Evolutionary conservation across 495 filamentous ascomycete genomes (phyloP).

Genomic region (Xylaria acuta): DNA sequence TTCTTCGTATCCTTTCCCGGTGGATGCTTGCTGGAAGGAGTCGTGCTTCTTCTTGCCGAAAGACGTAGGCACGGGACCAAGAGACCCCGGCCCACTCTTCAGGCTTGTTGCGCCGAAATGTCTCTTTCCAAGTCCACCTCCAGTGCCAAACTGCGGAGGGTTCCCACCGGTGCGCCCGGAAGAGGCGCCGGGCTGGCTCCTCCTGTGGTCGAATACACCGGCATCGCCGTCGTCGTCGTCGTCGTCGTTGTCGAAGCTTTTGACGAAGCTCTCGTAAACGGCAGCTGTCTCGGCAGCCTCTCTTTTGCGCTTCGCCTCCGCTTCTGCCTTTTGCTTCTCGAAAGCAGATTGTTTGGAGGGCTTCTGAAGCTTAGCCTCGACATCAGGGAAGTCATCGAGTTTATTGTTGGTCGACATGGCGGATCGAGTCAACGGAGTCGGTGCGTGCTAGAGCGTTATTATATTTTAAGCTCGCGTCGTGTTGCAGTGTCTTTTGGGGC

Average conservation of each 20-base stretch:
- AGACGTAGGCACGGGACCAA: conserved; percentile 67
- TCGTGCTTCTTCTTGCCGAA: conserved; percentile 55
- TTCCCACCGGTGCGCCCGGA: conserved; percentile 57
- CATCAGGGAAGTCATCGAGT: conserved; percentile 75
- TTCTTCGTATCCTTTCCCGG: conserved; percentile 38
- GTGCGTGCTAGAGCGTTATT: conserved; percentile 11
- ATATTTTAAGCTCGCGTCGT: conserved; percentile 2
- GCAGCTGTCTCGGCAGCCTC: conserved; percentile 91
- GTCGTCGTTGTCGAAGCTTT: conserved; percentile 82
- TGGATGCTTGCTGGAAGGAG: conserved; percentile 39
- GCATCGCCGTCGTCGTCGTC: conserved; percentile 42
- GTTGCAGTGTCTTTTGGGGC: not conserved
- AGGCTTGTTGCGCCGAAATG: conserved; percentile 50
- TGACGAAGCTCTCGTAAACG: conserved; percentile 88
- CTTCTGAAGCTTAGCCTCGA: conserved; percentile 81
- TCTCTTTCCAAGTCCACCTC: conserved; percentile 38
- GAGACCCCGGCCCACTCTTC: conserved; percentile 77
- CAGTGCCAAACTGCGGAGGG: conserved; percentile 57
- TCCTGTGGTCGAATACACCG: conserved; percentile 39
- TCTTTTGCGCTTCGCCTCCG: conserved; percentile 85
- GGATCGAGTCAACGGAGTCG: conserved; percentile 8
- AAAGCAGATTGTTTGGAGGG: conserved; percentile 88
- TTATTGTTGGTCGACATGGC: conserved; percentile 52
- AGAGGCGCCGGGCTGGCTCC: conserved; percentile 41
- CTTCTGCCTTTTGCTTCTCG: conserved; percentile 91